Percentiles rank a stretch among this genome's conserved stretches.
Evolutionary conservation across 1,139 yeast species (phyloP).

Genomic region (Sugiyamaella paludigena): DNA sequence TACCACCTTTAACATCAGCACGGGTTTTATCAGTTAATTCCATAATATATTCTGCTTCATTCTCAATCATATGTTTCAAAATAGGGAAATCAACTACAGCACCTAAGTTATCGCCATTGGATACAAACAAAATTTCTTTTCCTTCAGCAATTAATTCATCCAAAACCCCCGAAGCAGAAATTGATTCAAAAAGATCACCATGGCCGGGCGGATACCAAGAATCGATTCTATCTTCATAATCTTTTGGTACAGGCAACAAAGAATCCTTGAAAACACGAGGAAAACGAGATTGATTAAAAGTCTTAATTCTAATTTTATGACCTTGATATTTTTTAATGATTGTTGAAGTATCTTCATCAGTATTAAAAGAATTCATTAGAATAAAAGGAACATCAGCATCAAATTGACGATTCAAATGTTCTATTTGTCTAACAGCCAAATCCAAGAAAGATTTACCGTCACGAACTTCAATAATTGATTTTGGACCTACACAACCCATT

Average conservation of each 20-base stretch:
- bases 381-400: slow-evolving; percentile 93
- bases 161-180: slow-evolving; percentile 86
- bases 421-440: slow-evolving; percentile 93
- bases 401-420: slow-evolving; percentile 85
- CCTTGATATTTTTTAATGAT: slow-evolving; percentile 96
- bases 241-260: slow-evolving; percentile 85
- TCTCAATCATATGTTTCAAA: slow-evolving; percentile 87
- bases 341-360: slow-evolving; percentile 92
- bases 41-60: slow-evolving; percentile 93
- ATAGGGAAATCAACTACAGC: slow-evolving; percentile 95
- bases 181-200: slow-evolving; percentile 92
- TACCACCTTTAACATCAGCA: slow-evolving; percentile 99
- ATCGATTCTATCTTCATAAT: slow-evolving; percentile 70
- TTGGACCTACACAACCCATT: slow-evolving; percentile 99
- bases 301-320: slow-evolving; percentile 90
- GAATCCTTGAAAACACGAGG: slow-evolving; percentile 96
- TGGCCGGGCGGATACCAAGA: slow-evolving; percentile 99
- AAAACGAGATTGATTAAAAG: slow-evolving; percentile 95
- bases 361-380: slow-evolving; percentile 97
- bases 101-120: slow-evolving; percentile 97
- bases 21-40: slow-evolving; percentile 98
- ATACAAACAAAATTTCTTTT: slow-evolving; percentile 89
- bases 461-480: slow-evolving; percentile 95
- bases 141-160: slow-evolving; percentile 91
- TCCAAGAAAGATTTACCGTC: slow-evolving; percentile 97